Percentiles rank a stretch among this genome's conserved stretches.
Conservation (phyloP, 1,139 yeast species). For the Suhomyces yuchorum region DNA sequence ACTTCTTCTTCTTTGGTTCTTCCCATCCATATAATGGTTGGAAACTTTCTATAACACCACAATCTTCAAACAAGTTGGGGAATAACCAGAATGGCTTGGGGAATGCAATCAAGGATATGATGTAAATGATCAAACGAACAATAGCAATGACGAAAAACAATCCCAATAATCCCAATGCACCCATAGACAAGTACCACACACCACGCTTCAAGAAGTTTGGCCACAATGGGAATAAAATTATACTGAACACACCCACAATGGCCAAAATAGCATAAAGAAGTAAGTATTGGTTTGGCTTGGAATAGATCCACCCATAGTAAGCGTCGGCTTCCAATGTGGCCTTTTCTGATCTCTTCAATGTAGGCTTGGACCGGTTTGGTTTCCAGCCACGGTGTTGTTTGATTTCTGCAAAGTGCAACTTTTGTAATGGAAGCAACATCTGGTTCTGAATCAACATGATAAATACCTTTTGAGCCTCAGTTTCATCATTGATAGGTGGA, state of each 20-base stretch:
- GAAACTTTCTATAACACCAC: conserved; percentile 92
- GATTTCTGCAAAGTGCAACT: conserved; percentile 73
- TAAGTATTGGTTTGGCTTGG: conserved; percentile 73
- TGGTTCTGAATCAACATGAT: conserved; percentile 72
- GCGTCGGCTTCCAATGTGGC: conserved; percentile 77
- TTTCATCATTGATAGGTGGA: conserved; percentile 54
- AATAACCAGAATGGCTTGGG: conserved; percentile 88
- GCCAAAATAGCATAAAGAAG: conserved; percentile 64
- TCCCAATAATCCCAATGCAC: conserved; percentile 70
- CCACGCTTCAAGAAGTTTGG: conserved; percentile 86
- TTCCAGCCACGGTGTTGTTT: conserved; percentile 57
- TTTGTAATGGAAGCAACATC: conserved; percentile 71
- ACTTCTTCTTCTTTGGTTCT: conserved; percentile 42
- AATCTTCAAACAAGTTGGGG: conserved; percentile 95
- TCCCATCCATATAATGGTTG: conserved; percentile 89
- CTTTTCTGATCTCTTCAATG: conserved; percentile 62
- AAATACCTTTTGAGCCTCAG: conserved; percentile 64
- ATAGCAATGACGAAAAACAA: conserved; percentile 78
- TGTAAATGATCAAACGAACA: conserved; percentile 71
- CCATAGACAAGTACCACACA: conserved; percentile 88
- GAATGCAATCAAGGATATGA: conserved; percentile 58
- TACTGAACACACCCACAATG: conserved; percentile 66
- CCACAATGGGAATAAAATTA: conserved; percentile 95
- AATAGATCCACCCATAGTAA: conserved; percentile 84
- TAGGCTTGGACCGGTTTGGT: conserved; percentile 78